These are phyloP conservation scores for Alternaria alternata DNA, from an alignment of 2,329 filamentous ascomycete species.

Conservation along the genomic window DNA sequence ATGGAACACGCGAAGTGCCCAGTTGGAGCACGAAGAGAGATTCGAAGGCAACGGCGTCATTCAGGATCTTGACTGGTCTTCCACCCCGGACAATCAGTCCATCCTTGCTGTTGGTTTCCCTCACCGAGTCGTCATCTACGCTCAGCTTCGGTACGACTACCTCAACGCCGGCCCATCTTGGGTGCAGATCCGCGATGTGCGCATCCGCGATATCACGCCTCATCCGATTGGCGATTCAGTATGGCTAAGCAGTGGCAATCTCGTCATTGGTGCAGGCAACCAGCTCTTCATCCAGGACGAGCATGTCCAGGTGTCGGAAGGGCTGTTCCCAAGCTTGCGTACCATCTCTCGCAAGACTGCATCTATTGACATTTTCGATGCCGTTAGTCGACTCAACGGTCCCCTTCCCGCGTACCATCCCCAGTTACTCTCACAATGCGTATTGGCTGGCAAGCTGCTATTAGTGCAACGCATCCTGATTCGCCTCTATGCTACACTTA, in stretches of 20 bases:
- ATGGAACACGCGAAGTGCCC: slow-evolving; percentile 85
- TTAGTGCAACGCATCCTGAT: slow-evolving; percentile 77
- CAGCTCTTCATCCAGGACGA: slow-evolving; percentile 88
- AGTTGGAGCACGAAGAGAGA: slow-evolving; percentile 80
- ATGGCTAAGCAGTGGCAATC: slow-evolving; percentile 84
- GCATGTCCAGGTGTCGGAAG: slow-evolving; percentile 70
- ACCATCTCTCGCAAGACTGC: slow-evolving; percentile 59
- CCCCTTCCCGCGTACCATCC: slow-evolving; percentile 92
- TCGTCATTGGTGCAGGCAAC: slow-evolving; percentile 89
- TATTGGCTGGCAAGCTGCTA: slow-evolving; percentile 77
- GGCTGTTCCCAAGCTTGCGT: slow-evolving; percentile 65
- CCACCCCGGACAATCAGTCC: slow-evolving; percentile 86
- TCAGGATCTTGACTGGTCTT: slow-evolving; percentile 91
- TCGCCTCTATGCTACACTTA: slow-evolving; percentile 76
- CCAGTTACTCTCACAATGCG: slow-evolving; percentile 86
- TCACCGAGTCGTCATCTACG: slow-evolving; percentile 81
- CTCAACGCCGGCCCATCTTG: slow-evolving; percentile 88
- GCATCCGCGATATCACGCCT: slow-evolving; percentile 80
- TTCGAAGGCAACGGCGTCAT: slow-evolving; percentile 78
- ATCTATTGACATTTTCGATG: slow-evolving; percentile 76
- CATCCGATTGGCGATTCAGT: slow-evolving; percentile 93
- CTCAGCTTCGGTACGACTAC: slow-evolving; percentile 91
- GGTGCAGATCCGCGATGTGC: slow-evolving; percentile 84
- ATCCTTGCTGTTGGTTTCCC: slow-evolving; percentile 92
- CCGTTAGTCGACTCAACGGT: slow-evolving; percentile 84